Conservation (phyloP, 495 filamentous ascomycete genomes). For the Aspergillus campestris region DNA sequence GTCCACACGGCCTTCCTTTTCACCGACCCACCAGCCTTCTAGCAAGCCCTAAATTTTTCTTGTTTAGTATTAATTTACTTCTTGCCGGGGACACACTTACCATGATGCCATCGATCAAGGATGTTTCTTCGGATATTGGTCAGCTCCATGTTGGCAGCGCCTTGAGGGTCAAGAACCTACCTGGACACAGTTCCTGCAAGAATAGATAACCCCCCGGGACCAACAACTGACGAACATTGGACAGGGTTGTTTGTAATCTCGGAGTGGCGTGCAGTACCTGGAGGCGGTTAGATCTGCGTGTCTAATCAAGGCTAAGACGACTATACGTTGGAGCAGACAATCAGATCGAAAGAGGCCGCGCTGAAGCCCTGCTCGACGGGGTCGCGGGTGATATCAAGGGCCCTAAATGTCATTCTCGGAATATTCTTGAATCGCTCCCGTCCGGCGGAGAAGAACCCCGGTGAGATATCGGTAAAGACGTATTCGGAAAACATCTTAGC, state of each 20-base stretch:
- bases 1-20: conserved; percentile 14
- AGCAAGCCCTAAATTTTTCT: conserved; percentile 8
- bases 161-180: no score
- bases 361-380: conserved; percentile 41
- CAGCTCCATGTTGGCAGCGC: no score
- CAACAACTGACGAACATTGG: no score
- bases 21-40: conserved; percentile 25
- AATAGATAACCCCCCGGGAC: no score
- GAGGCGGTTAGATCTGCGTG: background rate
- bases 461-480: conserved; percentile 28
- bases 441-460: conserved; percentile 41
- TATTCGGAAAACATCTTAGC: conserved; percentile 10
- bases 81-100: background rate
- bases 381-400: conserved; percentile 30
- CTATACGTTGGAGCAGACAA: conserved; percentile 35
- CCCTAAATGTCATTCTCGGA: conserved; percentile 31
- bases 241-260: no score
- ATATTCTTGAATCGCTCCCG: conserved; percentile 30
- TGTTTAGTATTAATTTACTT: background rate
- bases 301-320: background rate
- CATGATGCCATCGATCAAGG: no score
- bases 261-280: conserved; percentile 34
- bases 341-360: conserved; percentile 37
- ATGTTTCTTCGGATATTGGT: no score
- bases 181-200: no score